These are phyloP conservation scores for Fusarium verticillioides DNA, from an alignment of 2,329 filamentous ascomycete genomes.

Conservation along the genomic window DNA sequence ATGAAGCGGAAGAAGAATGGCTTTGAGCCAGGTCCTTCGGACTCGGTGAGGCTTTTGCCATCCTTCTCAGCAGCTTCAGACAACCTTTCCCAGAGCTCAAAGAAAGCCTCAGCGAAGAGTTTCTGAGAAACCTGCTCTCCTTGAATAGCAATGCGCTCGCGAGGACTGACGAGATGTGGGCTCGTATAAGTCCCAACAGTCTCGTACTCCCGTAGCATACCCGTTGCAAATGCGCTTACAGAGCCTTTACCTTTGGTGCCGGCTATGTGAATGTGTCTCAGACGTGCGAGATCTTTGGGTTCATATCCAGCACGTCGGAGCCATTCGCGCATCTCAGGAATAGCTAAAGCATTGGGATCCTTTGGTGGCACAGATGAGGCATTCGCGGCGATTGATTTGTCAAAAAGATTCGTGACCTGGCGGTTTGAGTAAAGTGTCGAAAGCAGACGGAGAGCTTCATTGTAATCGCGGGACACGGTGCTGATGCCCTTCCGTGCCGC, in stretches of 20 bases:
- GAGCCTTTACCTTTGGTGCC: slow-evolving; percentile 97
- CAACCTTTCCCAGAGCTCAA: slow-evolving; percentile 80
- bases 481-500: slow-evolving; percentile 12
- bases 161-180: slow-evolving; percentile 83
- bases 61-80: slow-evolving; percentile 52
- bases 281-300: slow-evolving; percentile 54
- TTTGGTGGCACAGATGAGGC: slow-evolving; percentile 55
- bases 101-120: slow-evolving; percentile 81
- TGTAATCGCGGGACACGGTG: slow-evolving; percentile 55
- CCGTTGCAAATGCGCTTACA: slow-evolving; percentile 84
- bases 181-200: slow-evolving; percentile 83
- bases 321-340: slow-evolving; percentile 86
- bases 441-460: slow-evolving; percentile 78
- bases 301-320: slow-evolving; percentile 79
- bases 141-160: slow-evolving; percentile 86
- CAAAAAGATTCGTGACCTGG: slow-evolving; percentile 66
- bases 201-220: slow-evolving; percentile 69
- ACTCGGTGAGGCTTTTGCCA: slow-evolving; percentile 53
- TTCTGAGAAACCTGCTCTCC: slow-evolving; percentile 75
- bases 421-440: slow-evolving; percentile 84
- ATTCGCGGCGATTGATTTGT: slow-evolving; percentile 41
- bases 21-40: slow-evolving; percentile 71
- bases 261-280: slow-evolving; percentile 80
- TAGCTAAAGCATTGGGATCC: slow-evolving; percentile 75
- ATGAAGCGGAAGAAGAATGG: slow-evolving; percentile 94